Conservation (phyloP, 192 early-diverging fungal species). For the Diversispora eburnea region DNA sequence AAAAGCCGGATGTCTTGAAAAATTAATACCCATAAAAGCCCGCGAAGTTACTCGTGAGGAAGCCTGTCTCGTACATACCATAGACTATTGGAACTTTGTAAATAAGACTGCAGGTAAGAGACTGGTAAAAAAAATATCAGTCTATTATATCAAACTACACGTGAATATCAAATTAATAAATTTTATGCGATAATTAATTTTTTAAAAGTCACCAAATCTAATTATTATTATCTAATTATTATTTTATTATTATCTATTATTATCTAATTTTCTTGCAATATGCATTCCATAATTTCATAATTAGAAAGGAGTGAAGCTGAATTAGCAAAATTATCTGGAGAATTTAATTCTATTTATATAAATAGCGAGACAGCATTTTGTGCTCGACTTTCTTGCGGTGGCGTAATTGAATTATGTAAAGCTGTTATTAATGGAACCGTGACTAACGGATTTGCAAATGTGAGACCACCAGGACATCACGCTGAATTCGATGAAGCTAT, state of each 20-base stretch:
- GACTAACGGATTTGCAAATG: constrained; percentile 67
- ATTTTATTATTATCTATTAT: no score
- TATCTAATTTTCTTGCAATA: no score
- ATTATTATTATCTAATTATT: no score
- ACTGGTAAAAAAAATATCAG: not conserved
- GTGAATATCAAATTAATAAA: no score
- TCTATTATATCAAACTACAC: no score
- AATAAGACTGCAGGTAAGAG: constrained; percentile 40
- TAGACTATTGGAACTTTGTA: constrained; percentile 44
- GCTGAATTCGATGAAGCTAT: constrained; percentile 62
- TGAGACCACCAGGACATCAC: constrained; percentile 78
- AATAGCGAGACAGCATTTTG: constrained; percentile 59
- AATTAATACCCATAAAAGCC: constrained; percentile 43
- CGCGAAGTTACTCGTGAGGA: constrained; percentile 49
- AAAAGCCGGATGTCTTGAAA: constrained; percentile 41
- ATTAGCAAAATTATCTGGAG: constrained; percentile 39
- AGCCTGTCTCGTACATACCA: constrained; percentile 53
- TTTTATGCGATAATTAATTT: not conserved
- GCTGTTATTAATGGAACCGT: no score
- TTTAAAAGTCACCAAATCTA: no score
- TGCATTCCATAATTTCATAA: no score
- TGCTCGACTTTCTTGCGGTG: constrained; percentile 72
- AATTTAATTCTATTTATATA: constrained; percentile 69
- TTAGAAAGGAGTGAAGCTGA: no score
- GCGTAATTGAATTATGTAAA: constrained; percentile 66